A percentile compares a stretch with the other conserved stretches of the same genome.
Evolutionary conservation across 495 filamentous ascomycete species (phyloP).

Genomic region (Aspergillus kassunensis): DNA sequence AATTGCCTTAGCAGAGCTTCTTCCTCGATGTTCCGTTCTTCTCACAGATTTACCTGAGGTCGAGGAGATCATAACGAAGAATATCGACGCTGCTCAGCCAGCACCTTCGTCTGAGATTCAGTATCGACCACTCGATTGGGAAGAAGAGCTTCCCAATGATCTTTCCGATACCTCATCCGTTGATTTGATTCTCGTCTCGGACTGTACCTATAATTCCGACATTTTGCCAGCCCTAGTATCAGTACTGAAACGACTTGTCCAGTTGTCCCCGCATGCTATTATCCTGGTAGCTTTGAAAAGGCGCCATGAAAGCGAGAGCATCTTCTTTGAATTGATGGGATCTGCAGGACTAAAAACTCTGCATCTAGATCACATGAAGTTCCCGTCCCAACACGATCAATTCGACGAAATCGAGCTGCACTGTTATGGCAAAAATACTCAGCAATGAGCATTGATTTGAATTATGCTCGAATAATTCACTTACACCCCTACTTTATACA

Average conservation of each 20-base stretch:
- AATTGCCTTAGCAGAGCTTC: conserved; percentile 61
- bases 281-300: conserved; percentile 78
- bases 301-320: conserved; percentile 75
- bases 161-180: conserved; percentile 36
- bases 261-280: conserved; percentile 46
- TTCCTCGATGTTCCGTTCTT: conserved; percentile 53
- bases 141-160: conserved; percentile 40
- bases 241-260: conserved; percentile 56
- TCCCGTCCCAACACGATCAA: conserved; percentile 57
- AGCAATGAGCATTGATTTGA: no score
- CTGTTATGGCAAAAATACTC: conserved; percentile 31
- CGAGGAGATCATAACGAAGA: conserved; percentile 55
- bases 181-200: conserved; percentile 77
- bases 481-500: no score
- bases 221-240: conserved; percentile 70
- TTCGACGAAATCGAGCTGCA: conserved; percentile 60
- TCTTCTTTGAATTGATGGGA: conserved; percentile 75
- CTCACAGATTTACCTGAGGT: conserved; percentile 85
- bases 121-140: conserved; percentile 77
- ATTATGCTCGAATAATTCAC: neutral
- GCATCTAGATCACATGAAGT: conserved; percentile 44
- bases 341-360: conserved; percentile 48
- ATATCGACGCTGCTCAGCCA: conserved; percentile 45
- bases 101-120: conserved; percentile 33
- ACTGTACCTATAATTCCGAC: conserved; percentile 94